Percentiles rank a stretch among this genome's conserved stretches.
These are phyloP conservation scores for Candolleomyces efflorescens DNA, from an alignment of 768 basidiomycete species.

Conservation along the genomic window DNA sequence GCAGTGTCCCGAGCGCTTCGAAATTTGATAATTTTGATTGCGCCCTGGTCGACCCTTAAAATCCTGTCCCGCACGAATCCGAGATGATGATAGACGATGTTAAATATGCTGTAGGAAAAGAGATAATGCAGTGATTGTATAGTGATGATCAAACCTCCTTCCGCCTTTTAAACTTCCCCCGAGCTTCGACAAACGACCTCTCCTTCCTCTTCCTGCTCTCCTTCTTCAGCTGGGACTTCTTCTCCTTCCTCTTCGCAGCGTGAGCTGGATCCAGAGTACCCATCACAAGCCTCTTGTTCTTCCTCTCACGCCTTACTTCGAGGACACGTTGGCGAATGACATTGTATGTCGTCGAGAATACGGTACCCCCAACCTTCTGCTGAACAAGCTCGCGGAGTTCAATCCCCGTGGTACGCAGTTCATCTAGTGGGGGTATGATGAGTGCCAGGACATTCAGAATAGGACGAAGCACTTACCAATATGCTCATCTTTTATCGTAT, in stretches of 20 bases:
- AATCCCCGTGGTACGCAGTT: slow-evolving; percentile 71
- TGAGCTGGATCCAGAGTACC: slow-evolving; percentile 68
- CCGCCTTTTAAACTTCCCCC: neutral
- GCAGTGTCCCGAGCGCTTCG: too few relatives aligned
- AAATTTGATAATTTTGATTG: too few relatives aligned
- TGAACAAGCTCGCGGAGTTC: slow-evolving; percentile 90
- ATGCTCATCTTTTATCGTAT: slow-evolving; percentile 69
- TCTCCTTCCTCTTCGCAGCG: slow-evolving; percentile 70
- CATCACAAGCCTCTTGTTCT: slow-evolving; percentile 55
- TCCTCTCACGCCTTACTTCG: slow-evolving; percentile 67
- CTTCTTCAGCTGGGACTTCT: slow-evolving; percentile 73
- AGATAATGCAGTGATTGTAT: neutral
- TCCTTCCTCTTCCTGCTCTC: slow-evolving; percentile 82
- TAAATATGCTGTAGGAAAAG: neutral
- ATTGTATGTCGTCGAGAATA: slow-evolving; percentile 77
- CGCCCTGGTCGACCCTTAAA: too few relatives aligned
- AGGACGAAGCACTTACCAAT: slow-evolving; percentile 54
- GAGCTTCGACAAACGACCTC: slow-evolving; percentile 25
- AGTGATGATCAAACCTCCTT: neutral
- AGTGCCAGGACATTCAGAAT: neutral
- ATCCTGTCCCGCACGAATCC: too few relatives aligned
- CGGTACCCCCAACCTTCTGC: slow-evolving; percentile 80
- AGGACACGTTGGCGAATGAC: slow-evolving; percentile 70
- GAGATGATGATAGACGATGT: neutral
- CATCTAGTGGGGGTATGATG: slow-evolving; percentile 45